Evolutionary conservation across 106 monocot genomes (phyloP), one percentile per base, ranked within the genome.

Genomic region (Phalaenopsis equestris): DNA sequence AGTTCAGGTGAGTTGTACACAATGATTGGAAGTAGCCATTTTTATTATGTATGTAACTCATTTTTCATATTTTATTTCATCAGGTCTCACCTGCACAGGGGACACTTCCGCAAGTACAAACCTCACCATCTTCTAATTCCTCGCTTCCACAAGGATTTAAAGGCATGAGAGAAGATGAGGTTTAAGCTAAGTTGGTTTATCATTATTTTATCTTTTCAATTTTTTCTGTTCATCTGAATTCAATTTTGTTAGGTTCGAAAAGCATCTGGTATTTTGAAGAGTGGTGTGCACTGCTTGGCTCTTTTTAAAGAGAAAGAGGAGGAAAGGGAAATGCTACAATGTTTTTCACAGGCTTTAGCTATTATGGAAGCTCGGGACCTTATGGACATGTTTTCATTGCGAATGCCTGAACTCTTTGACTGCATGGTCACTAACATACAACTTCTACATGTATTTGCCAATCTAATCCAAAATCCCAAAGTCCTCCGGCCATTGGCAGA

Each of bases 331-430:
- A 95, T 91, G 82, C 64, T 99, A 77, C 92, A 93, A 42, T 85
- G 82, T 76, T 93, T 99, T 84, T 95, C 99, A 52, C 95, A 91
- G 61, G 93, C 93, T 81, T 88, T 99, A 79, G 89, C 93, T 83
- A 93, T 99, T 82, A 95, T 99, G 99, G 99, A 95, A 83, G 87
- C 94, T 80, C 95, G 99, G 4, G 99, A 99, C 67, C 83, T 99
- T 30, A 93, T 99, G 93, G 99, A 99, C 72, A 90, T 99, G 89
- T 95, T 99, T 46, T 93, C 99, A 16, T 83, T 99, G 76, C 95
- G 94, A 46, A 88, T 99, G 92, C 93, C 99, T 8, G 93, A 99
- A 80, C 91, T 99, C 11, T 99, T 99, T 81, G 93, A 99, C 21
- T 91, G 89, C 87, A 95, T 99, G 90, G 87, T 90, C 77, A 91